These are phyloP conservation scores for Phytopythium kandeliae DNA, from an alignment of 352 stramenopile species.

Conservation along the genomic window DNA sequence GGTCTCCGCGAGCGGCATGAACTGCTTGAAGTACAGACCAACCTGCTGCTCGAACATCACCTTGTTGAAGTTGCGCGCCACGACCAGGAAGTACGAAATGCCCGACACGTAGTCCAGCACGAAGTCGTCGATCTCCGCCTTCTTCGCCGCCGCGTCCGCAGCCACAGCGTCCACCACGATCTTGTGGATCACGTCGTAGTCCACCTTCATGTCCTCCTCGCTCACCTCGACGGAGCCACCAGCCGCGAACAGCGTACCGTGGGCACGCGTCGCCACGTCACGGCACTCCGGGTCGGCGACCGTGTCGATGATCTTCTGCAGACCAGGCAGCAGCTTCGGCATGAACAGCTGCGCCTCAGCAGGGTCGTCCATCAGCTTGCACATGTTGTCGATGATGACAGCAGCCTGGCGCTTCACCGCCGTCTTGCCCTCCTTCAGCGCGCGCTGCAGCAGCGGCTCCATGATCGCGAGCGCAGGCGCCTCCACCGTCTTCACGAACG, in stretches of 20 bases:
- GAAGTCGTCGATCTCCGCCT: constrained; percentile 87
- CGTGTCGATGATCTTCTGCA: constrained; percentile 95
- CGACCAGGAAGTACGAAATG: constrained; percentile 81
- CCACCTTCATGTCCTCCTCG: constrained; percentile 90
- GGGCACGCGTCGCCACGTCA: constrained; percentile 92
- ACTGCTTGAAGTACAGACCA: constrained; percentile 82
- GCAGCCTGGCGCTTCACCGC: constrained; percentile 96
- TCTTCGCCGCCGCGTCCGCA: constrained; percentile 66
- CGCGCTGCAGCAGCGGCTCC: constrained; percentile 95
- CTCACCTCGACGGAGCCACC: constrained; percentile 91
- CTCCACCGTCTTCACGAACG: constrained; percentile 98
- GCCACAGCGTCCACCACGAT: constrained; percentile 79
- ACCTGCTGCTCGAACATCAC: constrained; percentile 93
- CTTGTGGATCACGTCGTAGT: constrained; percentile 80
- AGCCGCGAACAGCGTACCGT: constrained; percentile 92
- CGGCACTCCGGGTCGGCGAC: constrained; percentile 97
- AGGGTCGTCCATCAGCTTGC: constrained; percentile 97
- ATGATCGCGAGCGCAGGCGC: constrained; percentile 95
- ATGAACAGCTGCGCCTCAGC: constrained; percentile 97
- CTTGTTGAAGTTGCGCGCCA: constrained; percentile 93
- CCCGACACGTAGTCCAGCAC: constrained; percentile 87
- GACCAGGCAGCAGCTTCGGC: constrained; percentile 94
- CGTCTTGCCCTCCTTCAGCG: constrained; percentile 94
- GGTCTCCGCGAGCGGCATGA: constrained; percentile 53
- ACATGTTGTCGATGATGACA: constrained; percentile 99